These are phyloP conservation scores for Trichophyton benhamiae DNA, from an alignment of 2,329 filamentous ascomycete genomes.

Conservation along the genomic window DNA sequence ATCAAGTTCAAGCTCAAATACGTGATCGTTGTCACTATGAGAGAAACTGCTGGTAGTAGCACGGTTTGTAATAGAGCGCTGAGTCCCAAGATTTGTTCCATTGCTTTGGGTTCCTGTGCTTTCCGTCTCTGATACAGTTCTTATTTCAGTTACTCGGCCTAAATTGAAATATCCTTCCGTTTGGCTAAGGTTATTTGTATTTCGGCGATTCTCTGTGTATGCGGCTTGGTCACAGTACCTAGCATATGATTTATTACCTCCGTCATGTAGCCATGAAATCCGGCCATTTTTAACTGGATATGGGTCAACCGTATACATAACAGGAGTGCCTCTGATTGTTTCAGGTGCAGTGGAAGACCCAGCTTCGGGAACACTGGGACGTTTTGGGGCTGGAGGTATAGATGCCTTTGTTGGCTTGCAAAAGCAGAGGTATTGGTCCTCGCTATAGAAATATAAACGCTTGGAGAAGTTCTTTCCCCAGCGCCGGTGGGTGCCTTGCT, in stretches of 20 bases:
- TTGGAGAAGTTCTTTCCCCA: conserved; percentile 53
- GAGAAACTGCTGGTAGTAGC: not conserved
- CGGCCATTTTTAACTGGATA: conserved; percentile 44
- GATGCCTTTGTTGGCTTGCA: conserved; percentile 47
- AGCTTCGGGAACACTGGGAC: conserved; percentile 33
- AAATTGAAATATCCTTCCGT: conserved; percentile 55
- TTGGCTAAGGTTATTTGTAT: conserved; percentile 44
- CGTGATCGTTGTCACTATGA: conserved; percentile 38
- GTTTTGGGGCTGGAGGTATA: conserved; percentile 47
- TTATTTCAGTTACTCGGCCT: conserved; percentile 44
- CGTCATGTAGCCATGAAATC: conserved; percentile 45
- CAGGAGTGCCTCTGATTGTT: conserved; percentile 45
- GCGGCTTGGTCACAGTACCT: conserved; percentile 46
- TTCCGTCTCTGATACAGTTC: conserved; percentile 42
- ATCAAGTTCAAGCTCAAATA: conserved; percentile 49
- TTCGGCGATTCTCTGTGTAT: conserved; percentile 46
- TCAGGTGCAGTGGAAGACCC: conserved; percentile 43
- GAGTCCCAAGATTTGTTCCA: conserved; percentile 44
- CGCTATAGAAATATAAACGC: conserved; percentile 51
- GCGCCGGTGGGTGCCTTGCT: conserved; percentile 46
- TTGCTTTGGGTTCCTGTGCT: conserved; percentile 42
- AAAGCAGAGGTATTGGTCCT: conserved; percentile 53
- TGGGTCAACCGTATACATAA: conserved; percentile 50
- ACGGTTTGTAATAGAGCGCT: conserved; percentile 36
- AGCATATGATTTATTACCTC: conserved; percentile 32